Conservation (phyloP, 257 asterid genomes). For the Fraxinus americana region DNA sequence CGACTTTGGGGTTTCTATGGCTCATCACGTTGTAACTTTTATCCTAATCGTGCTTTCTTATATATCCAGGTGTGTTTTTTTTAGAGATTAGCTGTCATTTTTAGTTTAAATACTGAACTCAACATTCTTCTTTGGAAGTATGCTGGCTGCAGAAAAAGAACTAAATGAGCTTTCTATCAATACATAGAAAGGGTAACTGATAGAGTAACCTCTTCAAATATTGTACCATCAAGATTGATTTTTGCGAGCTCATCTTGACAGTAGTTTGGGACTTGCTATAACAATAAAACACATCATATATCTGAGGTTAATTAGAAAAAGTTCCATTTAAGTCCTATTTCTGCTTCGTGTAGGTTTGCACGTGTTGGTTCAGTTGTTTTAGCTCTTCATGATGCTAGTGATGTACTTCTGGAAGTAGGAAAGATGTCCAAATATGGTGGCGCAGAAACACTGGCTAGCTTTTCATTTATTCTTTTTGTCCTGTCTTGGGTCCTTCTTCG, state of each 20-base stretch:
- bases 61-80: conserved; percentile 54
- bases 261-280: neutral
- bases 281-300: neutral
- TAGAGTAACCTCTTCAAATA: neutral
- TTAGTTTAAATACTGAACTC: neutral
- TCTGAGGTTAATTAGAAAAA: conserved; percentile 6
- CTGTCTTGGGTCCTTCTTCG: conserved; percentile 75
- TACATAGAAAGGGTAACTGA: neutral
- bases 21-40: conserved; percentile 82
- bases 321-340: conserved; percentile 5
- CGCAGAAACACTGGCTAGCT: conserved; percentile 76
- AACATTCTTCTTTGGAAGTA: neutral
- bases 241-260: neutral
- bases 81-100: conserved; percentile 18
- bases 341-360: conserved; percentile 62
- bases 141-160: neutral
- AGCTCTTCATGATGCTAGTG: conserved; percentile 97
- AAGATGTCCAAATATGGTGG: conserved; percentile 97
- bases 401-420: conserved; percentile 80
- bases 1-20: conserved; percentile 94
- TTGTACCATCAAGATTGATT: conserved; percentile 8
- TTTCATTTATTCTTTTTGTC: conserved; percentile 72
- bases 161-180: neutral
- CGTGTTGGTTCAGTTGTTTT: conserved; percentile 82
- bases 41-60: conserved; percentile 75